phyloP scores from a whole-genome alignment of 495 filamentous ascomycete genomes.

The Daldinia bambusicola region DNA sequence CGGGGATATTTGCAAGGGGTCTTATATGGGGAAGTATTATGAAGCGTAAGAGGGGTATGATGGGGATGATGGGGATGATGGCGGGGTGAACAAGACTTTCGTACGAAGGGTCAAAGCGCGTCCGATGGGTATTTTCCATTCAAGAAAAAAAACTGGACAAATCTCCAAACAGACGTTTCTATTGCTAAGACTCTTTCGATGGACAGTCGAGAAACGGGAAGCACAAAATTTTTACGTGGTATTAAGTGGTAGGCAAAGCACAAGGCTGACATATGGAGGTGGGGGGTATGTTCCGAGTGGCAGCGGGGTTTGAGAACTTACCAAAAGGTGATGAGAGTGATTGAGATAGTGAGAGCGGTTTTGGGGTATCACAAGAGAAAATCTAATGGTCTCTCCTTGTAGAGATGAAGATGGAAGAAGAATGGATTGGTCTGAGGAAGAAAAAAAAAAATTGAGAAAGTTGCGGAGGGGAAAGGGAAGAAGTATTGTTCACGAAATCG shows the following conservation, averaged over 20 bases:
- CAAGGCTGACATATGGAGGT: conserved; percentile 35
- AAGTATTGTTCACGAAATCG: conserved; percentile 35
- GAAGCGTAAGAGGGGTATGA: conserved; percentile 8
- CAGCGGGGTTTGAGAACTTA: conserved; percentile 36
- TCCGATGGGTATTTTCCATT: too few relatives aligned
- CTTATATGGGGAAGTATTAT: not conserved
- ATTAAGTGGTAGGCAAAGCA: conserved; percentile 10
- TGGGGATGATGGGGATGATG: conserved; percentile 5
- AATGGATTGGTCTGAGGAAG: conserved; percentile 22
- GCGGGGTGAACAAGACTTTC: conserved; percentile 11
- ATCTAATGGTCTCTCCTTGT: conserved; percentile 19
- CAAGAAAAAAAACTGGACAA: not conserved
- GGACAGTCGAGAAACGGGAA: too few relatives aligned
- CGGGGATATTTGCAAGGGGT: not conserved
- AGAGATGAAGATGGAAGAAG: conserved; percentile 15
- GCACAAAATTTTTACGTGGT: not conserved
- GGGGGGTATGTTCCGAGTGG: conserved; percentile 15
- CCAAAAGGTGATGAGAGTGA: conserved; percentile 22
- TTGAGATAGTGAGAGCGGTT: conserved; percentile 18
- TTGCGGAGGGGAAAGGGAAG: conserved; percentile 39
- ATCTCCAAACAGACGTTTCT: not conserved
- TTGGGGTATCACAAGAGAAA: conserved; percentile 41
- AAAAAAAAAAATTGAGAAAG: conserved; percentile 23
- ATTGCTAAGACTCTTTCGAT: not conserved
- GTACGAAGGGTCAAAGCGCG: not conserved